A percentile compares a stretch with the other conserved stretches of the same genome.
Evolutionary conservation across 2,329 filamentous ascomycete genomes (phyloP).

Genomic region (Fusarium sp.): DNA sequence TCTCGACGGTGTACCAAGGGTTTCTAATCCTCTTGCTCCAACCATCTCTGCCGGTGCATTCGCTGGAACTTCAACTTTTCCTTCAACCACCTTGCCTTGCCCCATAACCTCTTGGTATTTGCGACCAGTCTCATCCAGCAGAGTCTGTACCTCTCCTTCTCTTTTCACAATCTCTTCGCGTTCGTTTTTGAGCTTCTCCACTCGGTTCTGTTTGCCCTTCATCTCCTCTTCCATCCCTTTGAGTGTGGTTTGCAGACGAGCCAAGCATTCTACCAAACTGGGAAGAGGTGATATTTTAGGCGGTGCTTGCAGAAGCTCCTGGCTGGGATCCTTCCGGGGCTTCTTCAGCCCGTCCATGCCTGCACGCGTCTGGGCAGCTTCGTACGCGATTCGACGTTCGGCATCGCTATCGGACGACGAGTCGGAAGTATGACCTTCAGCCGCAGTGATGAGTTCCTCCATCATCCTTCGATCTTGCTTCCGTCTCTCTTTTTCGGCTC

Average conservation of each 20-base stretch:
- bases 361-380: conserved; percentile 83
- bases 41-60: conserved; percentile 37
- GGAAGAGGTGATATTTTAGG: conserved; percentile 82
- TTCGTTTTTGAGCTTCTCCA: conserved; percentile 74
- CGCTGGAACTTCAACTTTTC: conserved; percentile 32
- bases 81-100: conserved; percentile 38
- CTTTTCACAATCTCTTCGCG: conserved; percentile 72
- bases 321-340: conserved; percentile 49
- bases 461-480: conserved; percentile 77
- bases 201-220: conserved; percentile 65
- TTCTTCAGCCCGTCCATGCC: conserved; percentile 79
- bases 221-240: conserved; percentile 70
- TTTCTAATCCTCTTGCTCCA: conserved; percentile 50
- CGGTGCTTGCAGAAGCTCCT: conserved; percentile 64
- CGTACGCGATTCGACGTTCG: conserved; percentile 81
- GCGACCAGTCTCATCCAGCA: conserved; percentile 83
- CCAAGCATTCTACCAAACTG: conserved; percentile 72
- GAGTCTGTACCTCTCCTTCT: conserved; percentile 80
- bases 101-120: conserved; percentile 60
- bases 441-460: conserved; percentile 81
- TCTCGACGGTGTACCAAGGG: conserved; percentile 45
- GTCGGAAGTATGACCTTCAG: conserved; percentile 72
- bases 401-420: conserved; percentile 75
- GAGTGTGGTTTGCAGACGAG: conserved; percentile 69
- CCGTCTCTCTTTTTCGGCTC: conserved; percentile 77